Base-by-base conservation (phyloP, 306 rosid species). In the Dryas octopetala region DNA sequence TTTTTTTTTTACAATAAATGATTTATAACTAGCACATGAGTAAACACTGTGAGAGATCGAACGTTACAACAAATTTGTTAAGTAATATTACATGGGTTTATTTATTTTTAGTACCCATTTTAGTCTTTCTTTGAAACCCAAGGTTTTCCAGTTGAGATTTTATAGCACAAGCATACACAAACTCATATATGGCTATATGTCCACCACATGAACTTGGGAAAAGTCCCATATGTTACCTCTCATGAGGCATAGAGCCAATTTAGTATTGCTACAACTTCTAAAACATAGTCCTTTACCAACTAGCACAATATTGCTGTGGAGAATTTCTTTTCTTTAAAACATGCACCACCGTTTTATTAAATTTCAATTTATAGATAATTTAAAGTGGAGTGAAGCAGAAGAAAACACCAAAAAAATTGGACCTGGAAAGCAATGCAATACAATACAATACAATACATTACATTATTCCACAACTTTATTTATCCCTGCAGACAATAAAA, bases 391-490 rank as follows among this genome's bases (percentile, higher is more conserved):
- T 52, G 16, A 71, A 55, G 28, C 51, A 3, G 52, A 17, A 55
- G 66, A 71, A 57, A 57, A 44, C 55, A 71, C 65, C 76, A 12
- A 58, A 57, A 71, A 49, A 44, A 44, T 12, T 57, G 66, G 66
- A 66, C 55, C 66, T 14, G 26, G 54, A 14, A 45, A 57, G 65
- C 75, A 44, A 40, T 17, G n/a, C 38, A 40, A 69, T 50, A 58
- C 5, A 13, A 5, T 38, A 13, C 9, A 26, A 10, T 5, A n/a
- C 51, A 4, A n/a, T 49, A 64, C 14, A 44, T 15, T 47, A 13
- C 2, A 12, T 46, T 46, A 32, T 54, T 40, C 54, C 44, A 14
- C 14, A 45, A 16, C 38, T 14, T 63, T 16, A 26, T 62, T 50
- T 41, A 62, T 49, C 51, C 43, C 43, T 71, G 54, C 44, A 50